Percentiles rank a stretch among this genome's conserved stretches.
These are phyloP conservation scores for Coemansia sp. DNA, from an alignment of 192 early-diverging fungal genomes.

Conservation along the genomic window DNA sequence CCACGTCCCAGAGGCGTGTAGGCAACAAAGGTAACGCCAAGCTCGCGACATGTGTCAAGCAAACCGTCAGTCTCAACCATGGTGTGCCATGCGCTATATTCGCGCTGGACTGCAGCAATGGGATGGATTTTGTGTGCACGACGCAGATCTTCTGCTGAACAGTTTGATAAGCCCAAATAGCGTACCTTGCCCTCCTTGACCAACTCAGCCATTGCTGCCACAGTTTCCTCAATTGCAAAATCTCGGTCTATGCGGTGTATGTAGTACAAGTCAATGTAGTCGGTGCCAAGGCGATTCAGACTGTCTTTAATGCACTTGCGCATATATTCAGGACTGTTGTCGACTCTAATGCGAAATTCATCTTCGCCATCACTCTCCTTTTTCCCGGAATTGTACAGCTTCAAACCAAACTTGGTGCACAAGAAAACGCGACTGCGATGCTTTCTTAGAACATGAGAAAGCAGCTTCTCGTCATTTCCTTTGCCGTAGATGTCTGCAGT, in stretches of 20 bases:
- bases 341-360: slow-evolving; percentile 13
- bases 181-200: slow-evolving; percentile 69
- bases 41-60: slow-evolving; percentile 68
- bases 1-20: slow-evolving; percentile 75
- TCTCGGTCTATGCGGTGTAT: slow-evolving; percentile 4
- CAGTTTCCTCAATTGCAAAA: neutral
- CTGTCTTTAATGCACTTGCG: slow-evolving; percentile 7
- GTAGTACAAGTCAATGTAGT: slow-evolving; percentile 55
- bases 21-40: slow-evolving; percentile 71
- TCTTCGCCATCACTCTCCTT: too few species aligned
- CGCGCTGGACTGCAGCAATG: slow-evolving; percentile 57
- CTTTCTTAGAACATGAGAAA: slow-evolving; percentile 54
- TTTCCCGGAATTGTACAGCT: slow-evolving; percentile 1
- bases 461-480: slow-evolving; percentile 59
- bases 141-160: slow-evolving; percentile 61
- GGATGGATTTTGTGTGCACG: slow-evolving; percentile 69
- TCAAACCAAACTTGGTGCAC: slow-evolving; percentile 61
- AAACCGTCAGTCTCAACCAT: slow-evolving; percentile 67
- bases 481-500: slow-evolving; percentile 60
- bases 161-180: slow-evolving; percentile 64
- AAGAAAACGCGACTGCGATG: slow-evolving; percentile 58
- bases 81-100: slow-evolving; percentile 60
- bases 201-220: slow-evolving; percentile 60
- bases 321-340: slow-evolving; percentile 55
- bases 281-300: slow-evolving; percentile 11